Base-by-base conservation (phyloP, 805 yeast species). In the Saccharomycopsis sp. region DNA sequence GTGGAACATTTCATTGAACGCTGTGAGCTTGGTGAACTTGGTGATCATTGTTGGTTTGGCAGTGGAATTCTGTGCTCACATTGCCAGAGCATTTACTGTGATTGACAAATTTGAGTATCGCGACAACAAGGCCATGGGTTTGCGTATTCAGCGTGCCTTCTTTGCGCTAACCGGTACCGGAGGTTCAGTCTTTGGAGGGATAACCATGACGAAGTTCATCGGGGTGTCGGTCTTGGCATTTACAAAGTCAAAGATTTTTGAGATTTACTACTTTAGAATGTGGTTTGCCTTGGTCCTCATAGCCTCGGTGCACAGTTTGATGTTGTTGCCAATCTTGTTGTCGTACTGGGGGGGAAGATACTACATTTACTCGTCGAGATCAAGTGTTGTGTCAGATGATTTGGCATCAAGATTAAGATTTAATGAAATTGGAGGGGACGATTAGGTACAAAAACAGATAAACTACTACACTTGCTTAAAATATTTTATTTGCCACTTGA, bases 41-140 rank as follows among this genome's bases (percentile, higher is more conserved):
- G 70, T 92, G 26, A 89, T 89, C n/a, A 89, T 96, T 57, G 77
- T 81, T 2, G 98, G 98, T 0, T 63, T 89, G 27, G 88, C 92
- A 2, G 95, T 92, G 26, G 98, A 92, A 59, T 92, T 89, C 56
- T 86, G 95, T 45, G 73, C 82, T 25, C 97, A 89, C 58, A 70
- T 92, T 41, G 81, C 86, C 1, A 67, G 92, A 43, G 86, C 92
- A 1, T 89, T 77, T 58, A 71, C 81, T 20, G 63, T 65, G 23
- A 60, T 67, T 9, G 67, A 68, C 36, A 56, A 53, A 39, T 57
- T 53, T 31, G 53, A 56, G 18, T 52, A 45, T 25, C 20, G 41
- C 4, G 48, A 44, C 35, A 34, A 34, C 17, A 26, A 37, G 51
- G 5, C 54, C 53, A 17, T 58, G 59, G 48, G 48, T 7, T 43